Conservation (phyloP, 306 rosid species). For the Cucurbita pepo region DNA sequence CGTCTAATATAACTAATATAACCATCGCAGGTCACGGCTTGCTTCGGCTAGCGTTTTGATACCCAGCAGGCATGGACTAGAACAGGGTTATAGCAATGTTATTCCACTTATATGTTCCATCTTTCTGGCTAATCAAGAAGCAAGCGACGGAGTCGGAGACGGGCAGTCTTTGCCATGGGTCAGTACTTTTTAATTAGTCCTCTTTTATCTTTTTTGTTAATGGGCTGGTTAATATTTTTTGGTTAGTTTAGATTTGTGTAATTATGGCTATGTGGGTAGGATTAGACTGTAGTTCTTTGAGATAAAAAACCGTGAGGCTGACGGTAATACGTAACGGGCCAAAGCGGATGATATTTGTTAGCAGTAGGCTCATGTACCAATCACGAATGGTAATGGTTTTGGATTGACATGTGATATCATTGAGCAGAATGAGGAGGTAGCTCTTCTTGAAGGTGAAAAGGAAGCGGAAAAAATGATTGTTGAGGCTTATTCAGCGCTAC, state of each 20-base stretch:
- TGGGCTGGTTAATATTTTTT: not conserved
- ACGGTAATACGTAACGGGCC: too few relatives aligned
- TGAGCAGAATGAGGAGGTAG: slow-evolving; percentile 64
- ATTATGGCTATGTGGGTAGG: not conserved
- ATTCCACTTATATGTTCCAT: slow-evolving; percentile 58
- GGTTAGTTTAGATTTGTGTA: not conserved
- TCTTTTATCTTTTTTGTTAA: not conserved
- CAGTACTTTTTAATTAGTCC: slow-evolving; percentile 12
- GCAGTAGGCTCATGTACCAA: too few relatives aligned
- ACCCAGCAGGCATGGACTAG: slow-evolving; percentile 25
- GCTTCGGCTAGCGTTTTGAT: slow-evolving; percentile 34
- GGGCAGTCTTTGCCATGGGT: slow-evolving; percentile 34
- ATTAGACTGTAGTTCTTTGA: not conserved
- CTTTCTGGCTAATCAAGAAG: slow-evolving; percentile 86
- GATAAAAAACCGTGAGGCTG: too few relatives aligned
- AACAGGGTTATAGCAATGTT: slow-evolving; percentile 38
- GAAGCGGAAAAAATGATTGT: slow-evolving; percentile 78
- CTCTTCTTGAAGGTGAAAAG: slow-evolving; percentile 73
- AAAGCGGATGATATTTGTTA: too few relatives aligned
- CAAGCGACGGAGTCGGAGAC: slow-evolving; percentile 56
- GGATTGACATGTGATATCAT: not conserved
- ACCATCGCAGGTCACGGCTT: slow-evolving; percentile 32
- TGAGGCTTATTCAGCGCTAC: slow-evolving; percentile 43
- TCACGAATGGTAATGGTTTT: not conserved
- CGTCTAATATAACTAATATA: not conserved